Base-by-base conservation (phyloP, 1,139 yeast species). In the Barnettozyma hawaiiensis region DNA sequence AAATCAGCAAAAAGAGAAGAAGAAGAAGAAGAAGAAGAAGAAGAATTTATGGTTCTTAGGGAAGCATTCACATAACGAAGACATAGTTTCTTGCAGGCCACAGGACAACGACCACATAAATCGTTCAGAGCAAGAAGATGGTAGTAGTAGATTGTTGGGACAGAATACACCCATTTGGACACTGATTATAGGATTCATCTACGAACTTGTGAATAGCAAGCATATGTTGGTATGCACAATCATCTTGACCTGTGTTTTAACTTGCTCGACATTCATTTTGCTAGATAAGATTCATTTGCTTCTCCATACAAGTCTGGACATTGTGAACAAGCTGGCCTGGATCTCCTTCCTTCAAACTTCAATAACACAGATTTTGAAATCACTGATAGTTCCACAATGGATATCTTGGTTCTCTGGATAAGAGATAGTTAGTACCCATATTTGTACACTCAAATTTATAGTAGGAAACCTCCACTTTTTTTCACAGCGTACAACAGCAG, bases 281-380 rank as follows among this genome's bases (percentile, higher is more conserved):
- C 12, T 31, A 10, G 21, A 31, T 18, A 31, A 18, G 33, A 10
- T 31, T 16, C 33, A 31, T 19, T 18, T 31, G 21, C 2, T 31
- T 3, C 33, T 31, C 21, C 2, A 9, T 5, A 31, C 21, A 12
- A 16, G 21, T 31, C 19, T 18, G 7, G 33, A 31, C 6, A 31
- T 31, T 12, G 14, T 31, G 33, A 31, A 31, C 33, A 31, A 31
- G 33, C 12, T 31, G 33, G 21, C 18, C 11, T 31, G 33, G 33
- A 16, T 31, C 4, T 31, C 33, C 12, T 18, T 31, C 14, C 21
- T 31, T 16, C 33, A 31, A 14, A 31, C 33, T 12, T 31, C 33
- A 10, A 21, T 31, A 4, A 5, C 21, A 5, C 21, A 31, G n/a
- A 19, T 31, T 4, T 19, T 31, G 33, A 31, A 19, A 12, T 31